Conservation (phyloP, 306 rosid genomes). For the Lablab purpureus region DNA sequence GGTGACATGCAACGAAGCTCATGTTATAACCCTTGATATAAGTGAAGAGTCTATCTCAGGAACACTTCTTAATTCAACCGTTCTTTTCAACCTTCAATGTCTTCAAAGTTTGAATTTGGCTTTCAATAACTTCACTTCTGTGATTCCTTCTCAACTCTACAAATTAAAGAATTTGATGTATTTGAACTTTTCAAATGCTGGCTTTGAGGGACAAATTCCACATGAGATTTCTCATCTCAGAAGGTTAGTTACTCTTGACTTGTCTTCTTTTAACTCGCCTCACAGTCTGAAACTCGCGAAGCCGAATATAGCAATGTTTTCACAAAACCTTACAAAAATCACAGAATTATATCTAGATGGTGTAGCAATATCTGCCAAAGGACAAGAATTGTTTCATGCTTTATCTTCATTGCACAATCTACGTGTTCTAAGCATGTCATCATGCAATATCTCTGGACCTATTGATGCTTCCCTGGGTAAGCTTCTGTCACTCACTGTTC, state of each 20-base stretch:
- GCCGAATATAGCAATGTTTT: neutral
- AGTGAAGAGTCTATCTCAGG: too few species aligned
- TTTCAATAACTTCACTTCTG: neutral
- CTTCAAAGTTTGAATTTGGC: slow-evolving; percentile 46
- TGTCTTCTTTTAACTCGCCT: slow-evolving; percentile 18
- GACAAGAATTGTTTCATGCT: too few species aligned
- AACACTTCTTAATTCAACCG: too few species aligned
- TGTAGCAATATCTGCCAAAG: too few species aligned
- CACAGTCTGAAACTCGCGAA: neutral
- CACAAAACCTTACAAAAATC: neutral
- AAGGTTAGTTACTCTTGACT: slow-evolving; percentile 47
- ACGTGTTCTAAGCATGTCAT: too few species aligned
- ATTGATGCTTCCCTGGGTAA: too few species aligned
- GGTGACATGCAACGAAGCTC: too few species aligned
- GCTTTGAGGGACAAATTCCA: slow-evolving; percentile 52
- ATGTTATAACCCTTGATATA: too few species aligned
- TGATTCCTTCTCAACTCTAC: slow-evolving; percentile 34
- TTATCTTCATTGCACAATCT: too few species aligned
- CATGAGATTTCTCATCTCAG: slow-evolving; percentile 41
- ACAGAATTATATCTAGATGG: neutral
- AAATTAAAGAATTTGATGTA: slow-evolving; percentile 39
- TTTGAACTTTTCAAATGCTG: slow-evolving; percentile 48
- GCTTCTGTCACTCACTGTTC: too few species aligned
- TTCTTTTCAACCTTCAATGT: slow-evolving; percentile 38
- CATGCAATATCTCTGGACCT: too few species aligned